A percentile compares a stretch with the other conserved stretches of the same genome.
Conservation (phyloP, 2,329 filamentous ascomycete species). For the Penicillium brasilianum region DNA sequence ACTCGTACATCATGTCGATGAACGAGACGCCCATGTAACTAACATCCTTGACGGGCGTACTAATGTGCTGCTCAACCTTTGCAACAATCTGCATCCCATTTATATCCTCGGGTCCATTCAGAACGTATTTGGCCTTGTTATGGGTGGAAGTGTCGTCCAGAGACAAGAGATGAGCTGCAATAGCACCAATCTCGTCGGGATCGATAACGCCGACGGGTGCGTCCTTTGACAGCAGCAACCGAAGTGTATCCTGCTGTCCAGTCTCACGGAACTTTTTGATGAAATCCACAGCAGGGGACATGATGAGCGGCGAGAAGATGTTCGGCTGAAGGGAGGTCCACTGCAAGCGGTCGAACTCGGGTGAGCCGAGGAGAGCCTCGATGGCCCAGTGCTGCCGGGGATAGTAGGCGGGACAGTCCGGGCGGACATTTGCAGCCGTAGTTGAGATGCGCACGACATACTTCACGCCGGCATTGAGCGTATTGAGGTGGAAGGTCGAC, state of each 20-base stretch:
- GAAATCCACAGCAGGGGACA: constrained; percentile 34
- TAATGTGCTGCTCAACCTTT: constrained; percentile 45
- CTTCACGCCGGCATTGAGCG: constrained; percentile 44
- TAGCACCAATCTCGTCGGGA: constrained; percentile 40
- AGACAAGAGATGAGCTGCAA: constrained; percentile 45
- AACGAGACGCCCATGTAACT: constrained; percentile 39
- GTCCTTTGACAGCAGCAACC: constrained; percentile 36
- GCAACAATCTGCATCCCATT: constrained; percentile 43
- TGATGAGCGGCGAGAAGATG: constrained; percentile 31
- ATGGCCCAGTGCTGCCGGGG: constrained; percentile 50
- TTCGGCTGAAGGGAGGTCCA: constrained; percentile 52
- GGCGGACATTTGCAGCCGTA: constrained; percentile 43
- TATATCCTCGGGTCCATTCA: constrained; percentile 50
- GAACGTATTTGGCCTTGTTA: constrained; percentile 43
- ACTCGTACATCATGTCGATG: constrained; percentile 32
- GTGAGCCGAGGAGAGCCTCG: constrained; percentile 43
- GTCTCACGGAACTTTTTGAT: constrained; percentile 43
- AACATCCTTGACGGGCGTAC: constrained; percentile 34
- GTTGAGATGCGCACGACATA: constrained; percentile 54
- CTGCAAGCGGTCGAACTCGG: constrained; percentile 42
- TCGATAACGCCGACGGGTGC: constrained; percentile 40
- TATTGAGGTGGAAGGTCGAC: constrained; percentile 42
- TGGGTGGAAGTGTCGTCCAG: constrained; percentile 37
- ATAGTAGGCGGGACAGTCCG: constrained; percentile 44
- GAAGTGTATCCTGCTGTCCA: constrained; percentile 38